These are phyloP conservation scores for Massarina eburnea DNA, from an alignment of 2,329 filamentous ascomycete species.

Conservation along the genomic window DNA sequence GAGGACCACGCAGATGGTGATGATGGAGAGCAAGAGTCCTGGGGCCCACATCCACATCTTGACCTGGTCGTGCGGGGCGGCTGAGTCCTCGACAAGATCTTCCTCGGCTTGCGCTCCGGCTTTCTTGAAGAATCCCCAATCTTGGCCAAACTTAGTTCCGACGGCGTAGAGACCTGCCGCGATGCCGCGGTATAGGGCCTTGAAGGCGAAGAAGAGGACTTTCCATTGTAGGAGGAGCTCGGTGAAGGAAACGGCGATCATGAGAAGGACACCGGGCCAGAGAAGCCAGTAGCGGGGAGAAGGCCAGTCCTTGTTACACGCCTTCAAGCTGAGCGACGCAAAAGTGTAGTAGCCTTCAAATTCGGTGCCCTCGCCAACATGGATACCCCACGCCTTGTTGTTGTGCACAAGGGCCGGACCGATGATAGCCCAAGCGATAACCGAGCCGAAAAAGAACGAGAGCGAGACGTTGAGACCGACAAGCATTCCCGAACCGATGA, in stretches of 20 bases:
- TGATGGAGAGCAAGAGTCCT: slow-evolving; percentile 51
- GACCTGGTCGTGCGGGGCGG: slow-evolving; percentile 51
- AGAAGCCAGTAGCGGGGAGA: slow-evolving; percentile 56
- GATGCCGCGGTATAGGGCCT: slow-evolving; percentile 52
- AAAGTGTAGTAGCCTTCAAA: slow-evolving; percentile 49
- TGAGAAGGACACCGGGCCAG: slow-evolving; percentile 54
- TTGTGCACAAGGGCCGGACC: slow-evolving; percentile 59
- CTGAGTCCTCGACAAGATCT: slow-evolving; percentile 54
- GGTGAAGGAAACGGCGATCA: slow-evolving; percentile 55
- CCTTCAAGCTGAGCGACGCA: slow-evolving; percentile 38
- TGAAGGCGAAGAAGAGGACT: slow-evolving; percentile 51
- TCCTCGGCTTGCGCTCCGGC: slow-evolving; percentile 43
- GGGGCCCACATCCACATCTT: slow-evolving; percentile 57
- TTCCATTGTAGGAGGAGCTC: slow-evolving; percentile 48
- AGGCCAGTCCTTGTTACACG: slow-evolving; percentile 47
- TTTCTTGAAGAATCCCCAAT: slow-evolving; percentile 47
- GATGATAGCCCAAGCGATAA: slow-evolving; percentile 61
- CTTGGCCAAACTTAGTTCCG: slow-evolving; percentile 47
- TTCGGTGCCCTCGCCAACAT: slow-evolving; percentile 39
- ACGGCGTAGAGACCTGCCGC: slow-evolving; percentile 47
- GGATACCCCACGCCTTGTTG: slow-evolving; percentile 50
- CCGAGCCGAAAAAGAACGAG: slow-evolving; percentile 59
- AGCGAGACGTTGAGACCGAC: slow-evolving; percentile 61
- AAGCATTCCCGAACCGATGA: slow-evolving; percentile 62
- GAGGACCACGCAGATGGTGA: slow-evolving; percentile 56